Evolutionary conservation across 139 green algal genomes (phyloP).

Genomic region (Axilococcus clingmanii): DNA sequence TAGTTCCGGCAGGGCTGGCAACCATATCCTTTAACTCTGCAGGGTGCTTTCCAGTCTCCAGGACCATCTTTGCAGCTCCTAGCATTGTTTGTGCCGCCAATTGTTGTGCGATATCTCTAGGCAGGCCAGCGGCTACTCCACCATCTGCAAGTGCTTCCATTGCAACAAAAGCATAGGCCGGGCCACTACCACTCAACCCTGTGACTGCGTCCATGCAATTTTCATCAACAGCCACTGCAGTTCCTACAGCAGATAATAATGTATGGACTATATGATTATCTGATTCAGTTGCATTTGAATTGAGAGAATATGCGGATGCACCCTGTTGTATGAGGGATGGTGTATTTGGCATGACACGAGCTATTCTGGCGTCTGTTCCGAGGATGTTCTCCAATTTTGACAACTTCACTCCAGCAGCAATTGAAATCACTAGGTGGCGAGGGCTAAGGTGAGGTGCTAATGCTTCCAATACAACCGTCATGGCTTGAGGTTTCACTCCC

Average conservation of each 20-base stretch:
- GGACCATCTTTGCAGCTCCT: constrained; percentile 48
- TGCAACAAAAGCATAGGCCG: constrained; percentile 83
- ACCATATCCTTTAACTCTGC: constrained; percentile 67
- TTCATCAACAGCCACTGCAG: constrained; percentile 53
- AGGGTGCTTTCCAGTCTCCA: constrained; percentile 30
- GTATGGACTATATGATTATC: constrained; percentile 48
- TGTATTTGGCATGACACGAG: constrained; percentile 86
- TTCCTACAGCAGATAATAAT: constrained; percentile 35
- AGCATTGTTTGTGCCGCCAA: constrained; percentile 67
- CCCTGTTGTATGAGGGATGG: constrained; percentile 73
- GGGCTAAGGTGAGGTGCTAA: constrained; percentile 39
- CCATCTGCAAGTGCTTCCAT: constrained; percentile 74
- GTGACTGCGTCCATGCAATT: constrained; percentile 83
- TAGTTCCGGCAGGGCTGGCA: constrained; percentile 35
- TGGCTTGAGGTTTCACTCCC: constrained; percentile 80
- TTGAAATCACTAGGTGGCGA: constrained; percentile 69
- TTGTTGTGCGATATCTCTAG: constrained; percentile 51
- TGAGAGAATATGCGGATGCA: constrained; percentile 26
- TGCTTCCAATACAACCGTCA: constrained; percentile 44
- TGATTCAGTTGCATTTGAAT: constrained; percentile 23
- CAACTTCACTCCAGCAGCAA: constrained; percentile 83
- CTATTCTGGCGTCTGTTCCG: constrained; percentile 9
- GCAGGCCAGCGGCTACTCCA: constrained; percentile 58
- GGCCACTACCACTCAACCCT: constrained; percentile 76
- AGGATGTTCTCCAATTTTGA: constrained; percentile 21